Conservation (phyloP, 495 filamentous ascomycete species). For the Aspergillus homomorphus region DNA sequence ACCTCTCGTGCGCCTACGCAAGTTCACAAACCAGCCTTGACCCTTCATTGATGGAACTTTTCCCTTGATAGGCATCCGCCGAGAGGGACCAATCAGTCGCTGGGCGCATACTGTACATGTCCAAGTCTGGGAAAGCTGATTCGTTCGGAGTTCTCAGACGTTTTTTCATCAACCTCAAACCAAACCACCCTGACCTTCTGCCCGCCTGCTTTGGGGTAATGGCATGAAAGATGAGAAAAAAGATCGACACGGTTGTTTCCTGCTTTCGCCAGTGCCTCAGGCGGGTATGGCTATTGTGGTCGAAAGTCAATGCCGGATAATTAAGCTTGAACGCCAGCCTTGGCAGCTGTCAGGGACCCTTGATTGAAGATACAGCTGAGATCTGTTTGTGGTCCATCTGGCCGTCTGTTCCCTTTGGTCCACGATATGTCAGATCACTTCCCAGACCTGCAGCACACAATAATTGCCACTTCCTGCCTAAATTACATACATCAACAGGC, state of each 20-base stretch:
- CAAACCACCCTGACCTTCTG: background rate
- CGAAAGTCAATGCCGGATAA: constrained; percentile 5
- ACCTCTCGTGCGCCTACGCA: background rate
- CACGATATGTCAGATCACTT: background rate
- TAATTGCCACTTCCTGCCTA: no score
- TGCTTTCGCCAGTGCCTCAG: background rate
- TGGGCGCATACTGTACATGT: constrained; percentile 1
- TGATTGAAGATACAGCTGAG: background rate
- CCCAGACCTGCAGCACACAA: background rate
- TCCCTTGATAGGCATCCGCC: background rate
- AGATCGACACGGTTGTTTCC: constrained; percentile 3
- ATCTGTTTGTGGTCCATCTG: background rate
- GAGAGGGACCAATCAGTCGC: background rate
- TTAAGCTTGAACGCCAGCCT: constrained; percentile 19
- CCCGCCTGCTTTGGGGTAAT: background rate
- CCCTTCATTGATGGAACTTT: constrained; percentile 4
- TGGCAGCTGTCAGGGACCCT: constrained; percentile 11
- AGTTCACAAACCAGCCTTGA: background rate
- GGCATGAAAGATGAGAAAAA: background rate
- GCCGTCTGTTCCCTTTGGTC: background rate
- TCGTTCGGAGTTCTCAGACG: background rate
- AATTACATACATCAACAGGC: background rate
- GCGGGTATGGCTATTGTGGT: constrained; percentile 1
- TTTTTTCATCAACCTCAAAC: background rate
- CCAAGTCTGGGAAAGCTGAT: background rate